phyloP scores from a whole-genome alignment of 306 rosid species.

The Malus fusca region DNA sequence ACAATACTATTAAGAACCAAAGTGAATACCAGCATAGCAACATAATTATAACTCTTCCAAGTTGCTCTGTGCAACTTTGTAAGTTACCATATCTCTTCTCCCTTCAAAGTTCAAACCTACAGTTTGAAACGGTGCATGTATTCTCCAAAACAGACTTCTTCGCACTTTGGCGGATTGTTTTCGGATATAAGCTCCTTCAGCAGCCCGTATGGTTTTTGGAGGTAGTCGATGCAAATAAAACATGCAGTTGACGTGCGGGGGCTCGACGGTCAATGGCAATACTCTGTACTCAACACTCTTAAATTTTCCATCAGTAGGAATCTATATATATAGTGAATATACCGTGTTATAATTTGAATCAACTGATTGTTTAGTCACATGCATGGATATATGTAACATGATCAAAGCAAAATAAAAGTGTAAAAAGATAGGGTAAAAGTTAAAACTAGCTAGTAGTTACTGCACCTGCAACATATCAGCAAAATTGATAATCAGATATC shows the following conservation, averaged over 20 bases:
- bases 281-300: constrained; percentile 6
- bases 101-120: neutral
- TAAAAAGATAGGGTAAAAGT: neutral
- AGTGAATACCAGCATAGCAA: no score
- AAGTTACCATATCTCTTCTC: neutral
- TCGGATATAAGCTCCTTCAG: constrained; percentile 10
- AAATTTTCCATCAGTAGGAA: constrained; percentile 7
- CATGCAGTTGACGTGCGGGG: constrained; percentile 12
- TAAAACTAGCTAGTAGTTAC: neutral
- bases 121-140: neutral
- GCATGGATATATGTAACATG: no score
- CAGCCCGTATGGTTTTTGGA: constrained; percentile 3
- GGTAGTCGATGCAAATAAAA: constrained; percentile 1
- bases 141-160: constrained; percentile 3
- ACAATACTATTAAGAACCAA: neutral
- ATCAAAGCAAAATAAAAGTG: neutral
- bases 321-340: neutral
- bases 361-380: neutral
- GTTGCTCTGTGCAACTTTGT: neutral
- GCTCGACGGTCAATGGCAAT: neutral
- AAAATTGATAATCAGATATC: constrained; percentile 13
- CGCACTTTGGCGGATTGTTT: neutral
- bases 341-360: neutral
- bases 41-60: neutral
- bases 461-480: constrained; percentile 15